phyloP scores from a whole-genome alignment of 208 protist genomes.

The Borovskyia barvae region DNA sequence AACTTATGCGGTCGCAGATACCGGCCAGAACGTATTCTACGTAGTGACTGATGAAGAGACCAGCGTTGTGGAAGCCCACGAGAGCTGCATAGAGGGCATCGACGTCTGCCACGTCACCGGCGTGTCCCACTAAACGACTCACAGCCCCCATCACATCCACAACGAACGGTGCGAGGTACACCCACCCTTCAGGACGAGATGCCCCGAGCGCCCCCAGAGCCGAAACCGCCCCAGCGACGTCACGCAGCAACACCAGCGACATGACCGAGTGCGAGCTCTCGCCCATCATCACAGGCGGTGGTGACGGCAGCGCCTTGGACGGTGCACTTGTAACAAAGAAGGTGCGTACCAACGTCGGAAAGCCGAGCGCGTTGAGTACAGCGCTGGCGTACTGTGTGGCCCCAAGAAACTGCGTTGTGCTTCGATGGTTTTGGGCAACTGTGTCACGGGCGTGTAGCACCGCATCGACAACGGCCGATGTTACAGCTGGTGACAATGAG shows the following conservation, averaged over 20 bases:
- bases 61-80: conserved; percentile 73
- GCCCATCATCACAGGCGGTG: conserved; percentile 30
- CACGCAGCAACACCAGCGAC: conserved; percentile 33
- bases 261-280: conserved; percentile 75
- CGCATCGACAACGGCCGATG: background rate
- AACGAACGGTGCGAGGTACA: conserved; percentile 40
- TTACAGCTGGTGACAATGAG: conserved; percentile 5
- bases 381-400: conserved; percentile 63
- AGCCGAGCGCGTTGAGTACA: conserved; percentile 47
- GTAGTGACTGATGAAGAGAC: conserved; percentile 60
- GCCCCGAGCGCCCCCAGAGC: conserved; percentile 46
- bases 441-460: conserved; percentile 33
- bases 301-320: background rate
- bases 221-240: conserved; percentile 35
- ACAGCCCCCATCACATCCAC: conserved; percentile 40
- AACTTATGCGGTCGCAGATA: conserved; percentile 60
- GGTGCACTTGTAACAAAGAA: conserved; percentile 30
- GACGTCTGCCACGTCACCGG: conserved; percentile 39
- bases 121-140: conserved; percentile 47
- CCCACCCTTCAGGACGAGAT: conserved; percentile 71
- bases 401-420: conserved; percentile 45
- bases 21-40: conserved; percentile 72
- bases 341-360: conserved; percentile 27
- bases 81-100: conserved; percentile 57
- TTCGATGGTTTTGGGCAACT: conserved; percentile 20